Evolutionary conservation across 1,139 yeast genomes (phyloP).

Genomic region (Protomyces lactucae-debilis): DNA sequence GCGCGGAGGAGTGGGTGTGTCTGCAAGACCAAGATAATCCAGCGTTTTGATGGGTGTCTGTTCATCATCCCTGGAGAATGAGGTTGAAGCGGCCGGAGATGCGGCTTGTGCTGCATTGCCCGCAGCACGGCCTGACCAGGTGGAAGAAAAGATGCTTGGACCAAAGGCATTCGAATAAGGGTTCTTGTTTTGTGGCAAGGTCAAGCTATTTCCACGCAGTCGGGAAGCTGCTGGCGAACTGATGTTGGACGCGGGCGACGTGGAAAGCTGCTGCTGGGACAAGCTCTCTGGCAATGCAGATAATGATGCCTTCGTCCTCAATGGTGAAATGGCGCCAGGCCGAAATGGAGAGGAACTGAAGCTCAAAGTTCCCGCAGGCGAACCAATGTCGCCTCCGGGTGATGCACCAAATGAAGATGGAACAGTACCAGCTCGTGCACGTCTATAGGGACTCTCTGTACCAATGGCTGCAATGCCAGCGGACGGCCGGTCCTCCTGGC

Average conservation of each 20-base stretch:
- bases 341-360: constrained; percentile 31
- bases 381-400: constrained; percentile 21
- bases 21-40: constrained; percentile 34
- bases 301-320: constrained; percentile 4
- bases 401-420: constrained; percentile 43
- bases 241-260: background rate
- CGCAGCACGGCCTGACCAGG: constrained; percentile 30
- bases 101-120: constrained; percentile 19
- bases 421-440: constrained; percentile 47
- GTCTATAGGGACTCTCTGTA: constrained; percentile 31
- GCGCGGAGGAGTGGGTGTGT: constrained; percentile 29
- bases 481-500: background rate
- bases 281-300: constrained; percentile 28
- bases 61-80: constrained; percentile 29
- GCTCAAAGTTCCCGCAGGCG: constrained; percentile 31
- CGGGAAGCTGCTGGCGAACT: constrained; percentile 32
- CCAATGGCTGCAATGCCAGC: background rate
- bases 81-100: constrained; percentile 27
- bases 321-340: constrained; percentile 25
- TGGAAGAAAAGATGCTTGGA: constrained; percentile 38
- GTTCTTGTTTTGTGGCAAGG: constrained; percentile 37
- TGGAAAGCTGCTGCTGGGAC: constrained; percentile 23
- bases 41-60: constrained; percentile 33
- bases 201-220: constrained; percentile 38
- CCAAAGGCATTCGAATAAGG: constrained; percentile 38